Base-by-base conservation (phyloP, 306 rosid genomes). In the Rosa persica region DNA sequence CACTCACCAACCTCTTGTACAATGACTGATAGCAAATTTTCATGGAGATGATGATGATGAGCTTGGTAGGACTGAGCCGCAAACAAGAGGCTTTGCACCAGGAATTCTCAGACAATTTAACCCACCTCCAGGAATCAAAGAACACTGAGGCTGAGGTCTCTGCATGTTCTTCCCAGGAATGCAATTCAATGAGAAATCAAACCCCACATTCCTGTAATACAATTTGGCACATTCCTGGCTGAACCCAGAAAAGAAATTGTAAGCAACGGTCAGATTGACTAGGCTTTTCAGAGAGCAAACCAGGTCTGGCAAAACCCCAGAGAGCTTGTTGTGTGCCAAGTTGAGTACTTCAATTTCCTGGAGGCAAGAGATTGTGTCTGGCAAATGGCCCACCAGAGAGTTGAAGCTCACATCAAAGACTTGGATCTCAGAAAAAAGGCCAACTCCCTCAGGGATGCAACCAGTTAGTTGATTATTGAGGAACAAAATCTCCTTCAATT, bases 171-270 rank as follows among this genome's bases (percentile, higher is more conserved):
- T 84, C 68, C 98, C 99, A 25, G 94, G 97, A 82, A 95, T 90
- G 80, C 99, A 95, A 75, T 95, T 95, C 62, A 69, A 78, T 6
- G 96, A 88, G 87, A 95, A 87, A 86, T 95, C 99, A 81, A 93
- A 95, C 8, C 98, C 96, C 70, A 89, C 89, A 83, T 93, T 91
- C 81, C 89, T 85, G 65, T 85, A 72, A 72, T 47, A 78, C 48
- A 87, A 88, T 79, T 73, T 89, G 58, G 86, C 70, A 43, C 99
- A 96, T 81, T 89, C 93, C 71, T 89, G 92, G 73, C 92, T 91
- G 60, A 96, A 86, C 89, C 99, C 99, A 76, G 98, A 96, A 80
- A 96, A 90, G 96, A 96, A 96, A 79, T 96, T 96, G 86, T 85
- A 91, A 38, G 99, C 86, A 69, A 96, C 96, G 0, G 94, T 91